Base-by-base conservation (phyloP, 1,284 basidiomycete genomes). In the Phenoliferia sp. region DNA sequence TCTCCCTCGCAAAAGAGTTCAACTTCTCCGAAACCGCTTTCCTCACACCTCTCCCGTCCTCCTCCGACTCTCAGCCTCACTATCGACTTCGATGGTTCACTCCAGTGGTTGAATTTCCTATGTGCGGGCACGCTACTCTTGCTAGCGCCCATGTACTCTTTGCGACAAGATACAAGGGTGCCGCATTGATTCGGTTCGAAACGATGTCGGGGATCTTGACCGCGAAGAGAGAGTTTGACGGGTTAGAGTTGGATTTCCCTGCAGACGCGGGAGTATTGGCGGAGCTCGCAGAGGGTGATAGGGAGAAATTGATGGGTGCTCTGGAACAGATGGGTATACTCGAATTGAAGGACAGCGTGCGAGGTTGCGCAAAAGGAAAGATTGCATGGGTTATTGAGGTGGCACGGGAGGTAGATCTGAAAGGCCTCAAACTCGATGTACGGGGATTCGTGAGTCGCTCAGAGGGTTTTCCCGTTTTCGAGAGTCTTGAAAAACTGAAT, bases 71-170 rank as follows among this genome's bases (percentile, higher is more conserved):
- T 35, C 19, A 5, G 29, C 68, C 64, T 1, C 33, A 26, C 7
- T 70, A 63, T 31, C 26, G 28, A 1, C 59, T 73, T 1, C 50
- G 72, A 17, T 73, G 70, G 68, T 73, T 69, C 52, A 74, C 72
- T 3, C 68, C 70, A 0, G 39, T 55, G 1, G 56, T 56, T 29
- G 68, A 65, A 58, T 65, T 62, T n/a, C 67, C 56, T 6, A 31
- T 68, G 12, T 85, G 85, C 66, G 84, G 85, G n/a, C 85, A 85
- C 71, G 85, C 78, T 2, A 82, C 83, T 0, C 74, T 86, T 44
- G 84, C 83, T 0, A 77, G 83, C 3, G 79, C 82, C 0, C 77
- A 79, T 56, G 77, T 77, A 3, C 69, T 86, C 7, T 83, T 85
- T 66, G 72, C 74, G 2, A 68, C 76, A 2, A 4, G 48, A 2